A percentile compares a stretch with the other conserved stretches of the same genome.
These are phyloP conservation scores for Geotrichum macrosporum DNA, from an alignment of 1,139 yeast genomes.

Conservation along the genomic window DNA sequence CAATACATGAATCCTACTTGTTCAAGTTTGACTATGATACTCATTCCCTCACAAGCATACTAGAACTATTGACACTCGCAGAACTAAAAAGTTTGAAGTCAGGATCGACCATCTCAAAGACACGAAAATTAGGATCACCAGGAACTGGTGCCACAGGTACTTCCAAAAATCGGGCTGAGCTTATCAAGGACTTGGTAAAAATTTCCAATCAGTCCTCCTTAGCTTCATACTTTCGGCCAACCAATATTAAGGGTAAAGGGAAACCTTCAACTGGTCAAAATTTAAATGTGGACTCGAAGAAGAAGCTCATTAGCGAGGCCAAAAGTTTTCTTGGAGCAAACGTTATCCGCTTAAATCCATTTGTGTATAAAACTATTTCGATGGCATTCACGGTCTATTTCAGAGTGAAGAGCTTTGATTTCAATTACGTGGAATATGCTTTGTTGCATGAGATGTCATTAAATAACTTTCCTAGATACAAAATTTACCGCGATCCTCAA, in stretches of 20 bases:
- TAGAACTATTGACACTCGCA: constrained; percentile 5
- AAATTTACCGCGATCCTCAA: constrained; percentile 13
- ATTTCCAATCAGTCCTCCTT: constrained; percentile 12
- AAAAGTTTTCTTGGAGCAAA: constrained; percentile 9
- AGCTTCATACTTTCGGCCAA: constrained; percentile 5
- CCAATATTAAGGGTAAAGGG: neutral
- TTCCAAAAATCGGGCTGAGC: constrained; percentile 3
- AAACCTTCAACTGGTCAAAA: constrained; percentile 8
- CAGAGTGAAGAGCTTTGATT: constrained; percentile 21
- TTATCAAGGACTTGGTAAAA: constrained; percentile 9
- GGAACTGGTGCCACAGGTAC: neutral
- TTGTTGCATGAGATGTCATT: constrained; percentile 23
- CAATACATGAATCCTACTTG: constrained; percentile 6
- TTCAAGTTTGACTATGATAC: constrained; percentile 3
- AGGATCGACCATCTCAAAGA: neutral
- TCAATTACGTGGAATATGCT: constrained; percentile 22
- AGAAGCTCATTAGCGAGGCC: constrained; percentile 12
- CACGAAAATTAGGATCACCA: neutral
- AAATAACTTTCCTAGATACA: constrained; percentile 23
- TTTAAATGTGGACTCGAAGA: constrained; percentile 9
- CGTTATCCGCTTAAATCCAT: constrained; percentile 18
- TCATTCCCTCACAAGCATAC: constrained; percentile 5
- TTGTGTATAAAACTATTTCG: constrained; percentile 12
- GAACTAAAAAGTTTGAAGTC: constrained; percentile 9
- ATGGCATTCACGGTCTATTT: constrained; percentile 19